Percentiles rank a stretch among this genome's conserved stretches.
Evolutionary conservation across 2,329 filamentous ascomycete species (phyloP).

Genomic region (Aspergillus pseudoglaucus): DNA sequence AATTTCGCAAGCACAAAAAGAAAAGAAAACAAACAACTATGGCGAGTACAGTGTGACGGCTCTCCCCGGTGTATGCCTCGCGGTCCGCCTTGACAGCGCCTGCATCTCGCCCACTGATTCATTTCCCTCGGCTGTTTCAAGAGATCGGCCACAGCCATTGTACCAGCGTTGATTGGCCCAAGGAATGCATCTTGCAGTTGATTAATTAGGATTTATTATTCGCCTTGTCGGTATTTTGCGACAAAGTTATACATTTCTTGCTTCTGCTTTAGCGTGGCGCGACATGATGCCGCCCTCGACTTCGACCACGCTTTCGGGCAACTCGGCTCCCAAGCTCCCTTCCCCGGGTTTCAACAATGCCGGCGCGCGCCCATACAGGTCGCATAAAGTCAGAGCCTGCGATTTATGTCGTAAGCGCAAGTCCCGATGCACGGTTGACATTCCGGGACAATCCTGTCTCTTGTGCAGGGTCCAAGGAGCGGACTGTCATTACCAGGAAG

Average conservation of each 20-base stretch:
- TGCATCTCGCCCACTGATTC: neutral
- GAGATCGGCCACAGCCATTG: neutral
- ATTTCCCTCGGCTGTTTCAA: conserved; percentile 1
- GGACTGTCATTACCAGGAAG: conserved; percentile 51
- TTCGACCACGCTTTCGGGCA: conserved; percentile 20
- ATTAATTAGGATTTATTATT: conserved; percentile 2
- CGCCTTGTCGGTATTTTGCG: neutral
- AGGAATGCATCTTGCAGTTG: neutral
- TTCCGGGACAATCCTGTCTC: conserved; percentile 47
- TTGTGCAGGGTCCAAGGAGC: conserved; percentile 55
- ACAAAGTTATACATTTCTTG: neutral
- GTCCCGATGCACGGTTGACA: conserved; percentile 55
- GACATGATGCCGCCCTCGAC: conserved; percentile 27
- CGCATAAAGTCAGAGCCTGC: conserved; percentile 57
- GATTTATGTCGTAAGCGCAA: conserved; percentile 55
- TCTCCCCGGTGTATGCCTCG: neutral
- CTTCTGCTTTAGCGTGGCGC: neutral
- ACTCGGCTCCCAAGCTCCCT: conserved; percentile 25
- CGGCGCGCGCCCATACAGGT: conserved; percentile 52
- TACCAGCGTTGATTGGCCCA: neutral
- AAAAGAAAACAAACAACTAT: neutral
- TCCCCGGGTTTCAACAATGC: conserved; percentile 32
- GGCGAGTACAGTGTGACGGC: neutral
- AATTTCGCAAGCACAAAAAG: neutral
- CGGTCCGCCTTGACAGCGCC: neutral